Evolutionary conservation across 148 eudicot species (phyloP).

Genomic region (Chenopodium berlandieri): DNA sequence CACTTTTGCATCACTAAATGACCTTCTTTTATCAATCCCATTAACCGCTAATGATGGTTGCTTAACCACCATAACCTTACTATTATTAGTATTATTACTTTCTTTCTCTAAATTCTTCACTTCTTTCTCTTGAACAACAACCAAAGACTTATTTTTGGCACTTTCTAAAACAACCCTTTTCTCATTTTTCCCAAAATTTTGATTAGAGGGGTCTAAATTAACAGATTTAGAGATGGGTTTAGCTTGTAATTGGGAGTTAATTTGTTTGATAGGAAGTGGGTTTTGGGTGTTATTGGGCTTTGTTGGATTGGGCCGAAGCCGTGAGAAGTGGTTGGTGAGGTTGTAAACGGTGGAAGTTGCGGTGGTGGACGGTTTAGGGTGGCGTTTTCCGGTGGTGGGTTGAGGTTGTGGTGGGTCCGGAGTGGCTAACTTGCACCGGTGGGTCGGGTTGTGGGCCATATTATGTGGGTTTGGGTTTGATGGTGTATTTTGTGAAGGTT

Average conservation of each 20-base stretch:
- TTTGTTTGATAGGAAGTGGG: constrained; percentile 25
- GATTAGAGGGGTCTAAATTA: constrained; percentile 32
- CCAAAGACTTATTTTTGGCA: constrained; percentile 12
- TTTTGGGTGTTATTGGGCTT: constrained; percentile 29
- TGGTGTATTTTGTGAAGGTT: neutral
- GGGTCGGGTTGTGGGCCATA: constrained; percentile 38
- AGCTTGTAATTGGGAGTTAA: constrained; percentile 29
- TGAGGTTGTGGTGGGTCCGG: constrained; percentile 33
- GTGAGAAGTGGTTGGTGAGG: constrained; percentile 63
- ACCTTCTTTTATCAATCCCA: constrained; percentile 51
- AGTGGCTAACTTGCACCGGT: constrained; percentile 46
- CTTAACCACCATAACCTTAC: neutral
- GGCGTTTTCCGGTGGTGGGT: constrained; percentile 40
- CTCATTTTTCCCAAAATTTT: constrained; percentile 22
- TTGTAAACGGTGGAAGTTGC: constrained; percentile 44
- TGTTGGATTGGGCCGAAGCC: constrained; percentile 39
- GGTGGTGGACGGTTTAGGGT: constrained; percentile 34
- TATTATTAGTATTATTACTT: neutral
- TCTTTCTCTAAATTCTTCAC: neutral
- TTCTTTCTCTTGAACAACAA: constrained; percentile 16
- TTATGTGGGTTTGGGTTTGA: neutral
- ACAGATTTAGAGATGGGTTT: constrained; percentile 37
- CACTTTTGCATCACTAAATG: constrained; percentile 49
- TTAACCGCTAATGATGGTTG: constrained; percentile 17
- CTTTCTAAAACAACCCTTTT: constrained; percentile 34